Percentiles rank a stretch among this genome's conserved stretches.
Evolutionary conservation across 441 rosid genomes (phyloP).

Genomic region (Breynia disticha): DNA sequence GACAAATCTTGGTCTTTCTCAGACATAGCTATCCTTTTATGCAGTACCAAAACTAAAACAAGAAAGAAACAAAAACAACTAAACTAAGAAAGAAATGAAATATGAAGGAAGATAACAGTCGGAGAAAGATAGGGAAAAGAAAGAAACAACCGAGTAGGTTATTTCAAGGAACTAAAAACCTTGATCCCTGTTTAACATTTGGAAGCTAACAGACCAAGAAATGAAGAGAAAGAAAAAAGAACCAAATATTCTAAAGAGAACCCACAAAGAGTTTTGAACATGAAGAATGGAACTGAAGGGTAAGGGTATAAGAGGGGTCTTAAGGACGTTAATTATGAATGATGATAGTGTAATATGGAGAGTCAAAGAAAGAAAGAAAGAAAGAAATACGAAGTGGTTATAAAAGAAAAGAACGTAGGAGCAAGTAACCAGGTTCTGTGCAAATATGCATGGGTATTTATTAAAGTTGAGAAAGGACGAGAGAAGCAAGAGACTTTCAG

Average conservation of each 20-base stretch:
- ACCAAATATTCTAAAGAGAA: background rate
- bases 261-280: background rate
- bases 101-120: no score
- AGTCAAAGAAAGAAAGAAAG: constrained; percentile 8
- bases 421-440: no score
- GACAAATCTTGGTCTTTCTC: constrained; percentile 40
- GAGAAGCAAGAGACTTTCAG: no score
- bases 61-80: constrained; percentile 6
- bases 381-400: constrained; percentile 1
- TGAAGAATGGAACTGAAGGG: background rate
- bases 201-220: background rate
- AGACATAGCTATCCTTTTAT: constrained; percentile 25
- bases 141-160: background rate
- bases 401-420: no score
- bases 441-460: no score
- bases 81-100: background rate
- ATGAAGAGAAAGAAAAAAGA: background rate
- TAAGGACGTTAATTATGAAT: constrained; percentile 1
- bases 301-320: background rate
- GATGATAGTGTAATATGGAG: background rate
- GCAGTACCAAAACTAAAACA: constrained; percentile 1
- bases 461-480: no score
- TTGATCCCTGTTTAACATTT: background rate
- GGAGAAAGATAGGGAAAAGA: constrained; percentile 3
- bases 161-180: background rate